phyloP scores from a whole-genome alignment of 2,329 filamentous ascomycete genomes.

The Fusarium odoratissimum region DNA sequence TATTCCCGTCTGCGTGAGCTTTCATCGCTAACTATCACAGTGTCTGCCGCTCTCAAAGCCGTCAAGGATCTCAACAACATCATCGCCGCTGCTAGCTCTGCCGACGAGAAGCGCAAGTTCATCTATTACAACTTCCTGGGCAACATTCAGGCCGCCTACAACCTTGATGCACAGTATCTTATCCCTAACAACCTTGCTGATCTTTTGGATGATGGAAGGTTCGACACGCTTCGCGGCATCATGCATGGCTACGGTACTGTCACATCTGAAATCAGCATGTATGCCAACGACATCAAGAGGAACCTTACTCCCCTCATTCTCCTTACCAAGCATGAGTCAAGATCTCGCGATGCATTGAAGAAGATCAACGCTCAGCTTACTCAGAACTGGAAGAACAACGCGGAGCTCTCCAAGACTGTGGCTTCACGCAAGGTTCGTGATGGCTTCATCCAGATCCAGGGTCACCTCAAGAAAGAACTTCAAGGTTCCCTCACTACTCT shows the following conservation, averaged over 20 bases:
- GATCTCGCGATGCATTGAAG: not conserved
- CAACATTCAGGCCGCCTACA: slow-evolving; percentile 9
- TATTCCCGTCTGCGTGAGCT: rapidly evolving
- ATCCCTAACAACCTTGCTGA: not conserved
- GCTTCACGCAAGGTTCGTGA: slow-evolving; percentile 25
- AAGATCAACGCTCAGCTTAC: slow-evolving; percentile 21
- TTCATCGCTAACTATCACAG: not conserved
- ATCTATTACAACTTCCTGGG: slow-evolving; percentile 14
- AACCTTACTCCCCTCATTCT: slow-evolving; percentile 6
- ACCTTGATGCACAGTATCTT: not conserved
- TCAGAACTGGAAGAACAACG: slow-evolving; percentile 29
- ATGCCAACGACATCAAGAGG: slow-evolving; percentile 18
- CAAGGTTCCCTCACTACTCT: not conserved
- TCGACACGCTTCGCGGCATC: slow-evolving; percentile 10
- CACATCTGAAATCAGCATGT: slow-evolving; percentile 11
- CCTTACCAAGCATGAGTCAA: slow-evolving; percentile 19
- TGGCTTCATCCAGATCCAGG: slow-evolving; percentile 21
- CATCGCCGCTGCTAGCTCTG: not conserved
- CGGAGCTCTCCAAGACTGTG: slow-evolving; percentile 26
- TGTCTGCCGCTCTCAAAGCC: slow-evolving; percentile 4
- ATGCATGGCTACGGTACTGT: slow-evolving; percentile 22
- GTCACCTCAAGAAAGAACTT: slow-evolving; percentile 5
- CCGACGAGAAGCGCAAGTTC: slow-evolving; percentile 12
- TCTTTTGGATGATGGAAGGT: not conserved
- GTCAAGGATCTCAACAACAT: slow-evolving; percentile 21